Percentiles rank a stretch among this genome's conserved stretches.
These are phyloP conservation scores for Mycena crocata DNA, from an alignment of 768 basidiomycete genomes.

Conservation along the genomic window DNA sequence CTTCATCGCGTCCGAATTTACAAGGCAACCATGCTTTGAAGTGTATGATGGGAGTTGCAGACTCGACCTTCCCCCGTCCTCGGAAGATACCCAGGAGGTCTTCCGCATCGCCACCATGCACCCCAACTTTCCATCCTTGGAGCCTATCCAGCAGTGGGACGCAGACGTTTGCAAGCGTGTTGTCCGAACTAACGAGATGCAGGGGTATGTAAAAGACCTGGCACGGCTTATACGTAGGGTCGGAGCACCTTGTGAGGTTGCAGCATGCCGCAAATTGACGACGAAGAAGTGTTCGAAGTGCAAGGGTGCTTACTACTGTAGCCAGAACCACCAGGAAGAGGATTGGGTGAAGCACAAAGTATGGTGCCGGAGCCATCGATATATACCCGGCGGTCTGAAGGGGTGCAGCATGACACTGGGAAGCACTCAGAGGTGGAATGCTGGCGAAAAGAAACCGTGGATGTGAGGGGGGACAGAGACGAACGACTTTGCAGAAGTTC, in stretches of 20 bases:
- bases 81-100: slow-evolving; percentile 18
- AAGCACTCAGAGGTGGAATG: background rate
- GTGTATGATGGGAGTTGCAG: slow-evolving; percentile 22
- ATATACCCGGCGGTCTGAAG: slow-evolving; percentile 12
- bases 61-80: slow-evolving; percentile 17
- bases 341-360: slow-evolving; percentile 20
- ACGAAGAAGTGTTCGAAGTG: slow-evolving; percentile 10
- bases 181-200: slow-evolving; percentile 9
- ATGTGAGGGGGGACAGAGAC: slow-evolving; percentile 1
- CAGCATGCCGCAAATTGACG: slow-evolving; percentile 13
- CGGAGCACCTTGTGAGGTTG: slow-evolving; percentile 17
- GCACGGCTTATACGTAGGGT: background rate
- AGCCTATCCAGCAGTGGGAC: slow-evolving; percentile 21
- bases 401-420: background rate
- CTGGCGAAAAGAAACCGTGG: slow-evolving; percentile 6
- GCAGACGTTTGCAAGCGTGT: slow-evolving; percentile 14
- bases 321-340: slow-evolving; percentile 8
- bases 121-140: slow-evolving; percentile 14
- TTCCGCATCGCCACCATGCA: slow-evolving; percentile 27
- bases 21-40: slow-evolving; percentile 11
- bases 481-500: background rate
- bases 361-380: slow-evolving; percentile 20
- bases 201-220: slow-evolving; percentile 3
- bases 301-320: slow-evolving; percentile 19
- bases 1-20: slow-evolving; percentile 7